Evolutionary conservation across 768 basidiomycete species (phyloP).

Genomic region (Artomyces pyxidatus): DNA sequence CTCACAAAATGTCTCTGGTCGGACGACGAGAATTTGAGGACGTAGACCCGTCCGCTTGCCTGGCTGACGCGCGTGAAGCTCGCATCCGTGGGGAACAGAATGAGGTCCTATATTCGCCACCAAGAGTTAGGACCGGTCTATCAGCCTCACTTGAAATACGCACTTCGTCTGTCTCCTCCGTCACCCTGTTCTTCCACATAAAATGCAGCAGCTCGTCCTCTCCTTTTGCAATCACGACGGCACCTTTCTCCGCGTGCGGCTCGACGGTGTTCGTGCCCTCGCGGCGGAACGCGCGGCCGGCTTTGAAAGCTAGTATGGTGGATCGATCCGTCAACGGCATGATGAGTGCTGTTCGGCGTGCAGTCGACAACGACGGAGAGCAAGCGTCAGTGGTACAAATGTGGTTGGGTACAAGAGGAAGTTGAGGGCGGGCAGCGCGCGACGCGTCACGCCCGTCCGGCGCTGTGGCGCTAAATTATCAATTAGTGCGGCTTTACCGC

Average conservation of each 20-base stretch:
- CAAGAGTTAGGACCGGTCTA: not conserved
- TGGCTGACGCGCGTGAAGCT: constrained; percentile 68
- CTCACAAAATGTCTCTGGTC: constrained; percentile 84
- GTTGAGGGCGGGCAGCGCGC: no score
- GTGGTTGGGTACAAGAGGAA: not conserved
- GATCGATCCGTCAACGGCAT: constrained; percentile 12
- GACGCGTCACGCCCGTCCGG: constrained; percentile 5
- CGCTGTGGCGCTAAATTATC: not conserved
- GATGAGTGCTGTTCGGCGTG: not conserved
- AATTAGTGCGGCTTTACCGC: not conserved
- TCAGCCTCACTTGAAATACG: constrained; percentile 1
- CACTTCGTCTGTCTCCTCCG: constrained; percentile 56
- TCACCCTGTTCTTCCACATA: constrained; percentile 68
- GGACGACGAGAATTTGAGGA: constrained; percentile 88
- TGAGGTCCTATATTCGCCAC: constrained; percentile 53
- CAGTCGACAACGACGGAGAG: not conserved
- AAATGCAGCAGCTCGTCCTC: constrained; percentile 78
- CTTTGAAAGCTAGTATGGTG: constrained; percentile 44
- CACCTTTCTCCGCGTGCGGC: constrained; percentile 62
- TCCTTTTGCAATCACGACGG: constrained; percentile 55
- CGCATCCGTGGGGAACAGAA: constrained; percentile 83
- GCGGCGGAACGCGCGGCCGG: constrained; percentile 68
- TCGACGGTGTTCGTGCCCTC: constrained; percentile 62
- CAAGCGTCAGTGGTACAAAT: no score
- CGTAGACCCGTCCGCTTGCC: constrained; percentile 66